Percentiles rank a stretch among this genome's conserved stretches.
phyloP scores from a whole-genome alignment of 2,329 filamentous ascomycete genomes.

The Colletotrichum simmondsii region DNA sequence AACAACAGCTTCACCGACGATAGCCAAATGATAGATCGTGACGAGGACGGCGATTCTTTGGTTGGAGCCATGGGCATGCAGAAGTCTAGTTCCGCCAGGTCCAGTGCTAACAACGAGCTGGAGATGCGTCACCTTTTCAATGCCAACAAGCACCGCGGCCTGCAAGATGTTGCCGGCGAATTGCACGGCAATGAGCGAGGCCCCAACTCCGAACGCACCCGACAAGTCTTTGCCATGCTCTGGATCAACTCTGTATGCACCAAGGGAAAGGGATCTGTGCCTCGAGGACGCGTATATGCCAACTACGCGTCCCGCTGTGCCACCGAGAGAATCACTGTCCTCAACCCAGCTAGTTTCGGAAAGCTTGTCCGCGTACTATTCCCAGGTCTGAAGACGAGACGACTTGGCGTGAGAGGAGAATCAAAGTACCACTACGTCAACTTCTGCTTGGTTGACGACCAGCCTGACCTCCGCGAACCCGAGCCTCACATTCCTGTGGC shows the following conservation, averaged over 20 bases:
- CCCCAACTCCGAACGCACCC: conserved; percentile 83
- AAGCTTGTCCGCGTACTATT: conserved; percentile 97
- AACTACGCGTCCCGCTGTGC: conserved; percentile 95
- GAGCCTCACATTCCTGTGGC: conserved; percentile 58
- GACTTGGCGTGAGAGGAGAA: conserved; percentile 92
- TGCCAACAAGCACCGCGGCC: conserved; percentile 73
- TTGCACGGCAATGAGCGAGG: conserved; percentile 83
- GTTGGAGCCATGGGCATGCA: conserved; percentile 55
- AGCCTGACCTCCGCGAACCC: conserved; percentile 58
- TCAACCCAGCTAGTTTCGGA: conserved; percentile 97
- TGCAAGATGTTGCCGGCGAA: conserved; percentile 80
- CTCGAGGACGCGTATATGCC: conserved; percentile 92
- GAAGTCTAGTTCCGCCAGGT: conserved; percentile 69
- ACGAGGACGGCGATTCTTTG: conserved; percentile 67
- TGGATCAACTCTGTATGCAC: conserved; percentile 82
- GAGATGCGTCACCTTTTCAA: conserved; percentile 81
- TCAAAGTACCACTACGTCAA: conserved; percentile 97
- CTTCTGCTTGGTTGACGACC: conserved; percentile 70
- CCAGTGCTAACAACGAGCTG: conserved; percentile 82
- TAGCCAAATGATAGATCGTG: conserved; percentile 69
- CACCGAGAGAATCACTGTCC: conserved; percentile 90
- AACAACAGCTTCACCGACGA: conserved; percentile 69
- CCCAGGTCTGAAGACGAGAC: conserved; percentile 90
- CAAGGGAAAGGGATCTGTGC: conserved; percentile 85
- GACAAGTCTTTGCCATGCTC: conserved; percentile 89